phyloP scores from a whole-genome alignment of 257 asterid genomes.

The Petunia secreta region DNA sequence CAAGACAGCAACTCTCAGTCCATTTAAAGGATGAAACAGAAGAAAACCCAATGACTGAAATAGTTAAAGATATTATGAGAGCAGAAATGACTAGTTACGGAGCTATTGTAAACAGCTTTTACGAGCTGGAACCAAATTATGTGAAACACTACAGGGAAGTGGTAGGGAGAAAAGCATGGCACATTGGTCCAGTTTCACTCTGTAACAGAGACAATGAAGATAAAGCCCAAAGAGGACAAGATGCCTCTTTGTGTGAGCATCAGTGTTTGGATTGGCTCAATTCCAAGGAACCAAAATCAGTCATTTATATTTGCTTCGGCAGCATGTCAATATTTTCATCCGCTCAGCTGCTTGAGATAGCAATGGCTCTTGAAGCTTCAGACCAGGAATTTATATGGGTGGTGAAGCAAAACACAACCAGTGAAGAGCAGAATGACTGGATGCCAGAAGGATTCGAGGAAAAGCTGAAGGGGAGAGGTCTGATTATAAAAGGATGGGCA shows the following conservation, averaged over 20 bases:
- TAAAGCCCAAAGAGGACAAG: conserved; percentile 32
- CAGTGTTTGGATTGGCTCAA: conserved; percentile 52
- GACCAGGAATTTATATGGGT: conserved; percentile 45
- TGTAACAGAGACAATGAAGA: conserved; percentile 32
- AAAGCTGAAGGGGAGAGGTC: conserved; percentile 34
- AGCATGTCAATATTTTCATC: conserved; percentile 41
- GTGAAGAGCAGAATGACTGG: conserved; percentile 1
- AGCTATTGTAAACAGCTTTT: conserved; percentile 51
- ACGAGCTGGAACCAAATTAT: conserved; percentile 47
- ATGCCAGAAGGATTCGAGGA: conserved; percentile 39
- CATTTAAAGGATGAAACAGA: conserved; percentile 21
- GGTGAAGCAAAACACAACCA: conserved; percentile 13
- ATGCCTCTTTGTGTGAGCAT: neutral
- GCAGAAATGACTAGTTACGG: conserved; percentile 48
- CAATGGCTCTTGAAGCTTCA: conserved; percentile 41
- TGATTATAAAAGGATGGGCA: conserved; percentile 48
- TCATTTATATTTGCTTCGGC: conserved; percentile 44
- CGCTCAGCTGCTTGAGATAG: conserved; percentile 46
- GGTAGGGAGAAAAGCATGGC: conserved; percentile 36
- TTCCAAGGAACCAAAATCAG: conserved; percentile 39
- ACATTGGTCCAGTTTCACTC: conserved; percentile 44
- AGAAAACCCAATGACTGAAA: conserved; percentile 16
- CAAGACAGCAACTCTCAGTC: conserved; percentile 33
- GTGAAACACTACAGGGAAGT: conserved; percentile 34
- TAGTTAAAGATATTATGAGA: conserved; percentile 24